These are phyloP conservation scores for Ambrosiella cleistominuta DNA, from an alignment of 2,329 filamentous ascomycete genomes.

Conservation along the genomic window DNA sequence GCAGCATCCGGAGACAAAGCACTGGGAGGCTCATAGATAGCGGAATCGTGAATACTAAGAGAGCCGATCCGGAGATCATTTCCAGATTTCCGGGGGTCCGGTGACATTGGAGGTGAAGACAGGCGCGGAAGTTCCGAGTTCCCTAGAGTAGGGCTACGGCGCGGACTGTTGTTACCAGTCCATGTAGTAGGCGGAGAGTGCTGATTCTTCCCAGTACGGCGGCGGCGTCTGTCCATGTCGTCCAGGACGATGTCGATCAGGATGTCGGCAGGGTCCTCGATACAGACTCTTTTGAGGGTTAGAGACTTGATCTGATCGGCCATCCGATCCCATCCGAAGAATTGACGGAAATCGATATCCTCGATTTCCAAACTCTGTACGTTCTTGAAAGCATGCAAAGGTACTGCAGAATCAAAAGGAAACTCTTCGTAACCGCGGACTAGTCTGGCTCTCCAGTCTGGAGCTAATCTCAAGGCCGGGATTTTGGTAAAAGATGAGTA, in stretches of 20 bases:
- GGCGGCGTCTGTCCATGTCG: constrained; percentile 82
- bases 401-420: constrained; percentile 91
- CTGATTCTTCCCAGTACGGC: constrained; percentile 73
- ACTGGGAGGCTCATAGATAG: constrained; percentile 24
- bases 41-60: constrained; percentile 33
- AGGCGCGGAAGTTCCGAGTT: constrained; percentile 51
- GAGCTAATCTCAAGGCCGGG: constrained; percentile 71
- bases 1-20: constrained; percentile 16
- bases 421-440: constrained; percentile 95
- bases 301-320: constrained; percentile 83
- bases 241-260: constrained; percentile 87
- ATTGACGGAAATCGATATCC: constrained; percentile 90
- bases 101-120: constrained; percentile 49
- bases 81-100: constrained; percentile 29
- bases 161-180: constrained; percentile 37
- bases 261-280: constrained; percentile 82
- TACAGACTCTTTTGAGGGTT: constrained; percentile 67
- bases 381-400: constrained; percentile 94
- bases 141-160: constrained; percentile 44
- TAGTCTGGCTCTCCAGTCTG: constrained; percentile 79
- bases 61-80: constrained; percentile 42
- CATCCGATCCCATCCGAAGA: constrained; percentile 90
- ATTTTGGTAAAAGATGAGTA: constrained; percentile 99
- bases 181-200: constrained; percentile 56
- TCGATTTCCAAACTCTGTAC: constrained; percentile 83